These are phyloP conservation scores for Pseudonitzschia delicatissima DNA, from an alignment of 108 stramenopile genomes.

Conservation along the genomic window DNA sequence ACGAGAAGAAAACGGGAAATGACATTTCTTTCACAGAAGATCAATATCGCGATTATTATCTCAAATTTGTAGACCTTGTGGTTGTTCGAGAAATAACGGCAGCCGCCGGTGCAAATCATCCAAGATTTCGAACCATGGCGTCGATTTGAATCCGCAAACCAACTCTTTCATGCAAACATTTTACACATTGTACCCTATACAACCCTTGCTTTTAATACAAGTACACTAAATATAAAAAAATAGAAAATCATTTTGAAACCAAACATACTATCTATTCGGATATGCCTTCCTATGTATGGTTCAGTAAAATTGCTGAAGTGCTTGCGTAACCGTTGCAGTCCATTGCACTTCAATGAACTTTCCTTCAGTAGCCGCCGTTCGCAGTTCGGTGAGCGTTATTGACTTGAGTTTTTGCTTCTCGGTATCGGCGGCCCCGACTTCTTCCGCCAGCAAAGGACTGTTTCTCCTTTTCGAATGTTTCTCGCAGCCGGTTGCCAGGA, in stretches of 20 bases:
- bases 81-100: conserved; percentile 67
- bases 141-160: neutral
- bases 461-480: neutral
- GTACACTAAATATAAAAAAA: neutral
- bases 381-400: conserved; percentile 47
- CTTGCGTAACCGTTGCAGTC: conserved; percentile 75
- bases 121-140: too few relatives aligned
- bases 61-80: conserved; percentile 75
- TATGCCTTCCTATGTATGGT: too few relatives aligned
- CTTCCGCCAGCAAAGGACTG: conserved; percentile 13
- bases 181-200: neutral
- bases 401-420: conserved; percentile 54
- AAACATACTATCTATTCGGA: too few relatives aligned
- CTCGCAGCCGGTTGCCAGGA: conserved; percentile 56
- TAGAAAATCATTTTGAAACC: neutral
- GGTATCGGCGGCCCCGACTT: conserved; percentile 69
- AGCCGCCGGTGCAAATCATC: conserved; percentile 12
- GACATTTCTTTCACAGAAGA: conserved; percentile 46
- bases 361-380: conserved; percentile 41
- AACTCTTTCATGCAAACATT: too few relatives aligned
- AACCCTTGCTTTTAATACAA: neutral
- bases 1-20: conserved; percentile 14
- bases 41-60: conserved; percentile 60
- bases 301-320: conserved; percentile 38
- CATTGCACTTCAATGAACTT: conserved; percentile 82